phyloP scores from a whole-genome alignment of 768 basidiomycete species.

The Suillus discolor region DNA sequence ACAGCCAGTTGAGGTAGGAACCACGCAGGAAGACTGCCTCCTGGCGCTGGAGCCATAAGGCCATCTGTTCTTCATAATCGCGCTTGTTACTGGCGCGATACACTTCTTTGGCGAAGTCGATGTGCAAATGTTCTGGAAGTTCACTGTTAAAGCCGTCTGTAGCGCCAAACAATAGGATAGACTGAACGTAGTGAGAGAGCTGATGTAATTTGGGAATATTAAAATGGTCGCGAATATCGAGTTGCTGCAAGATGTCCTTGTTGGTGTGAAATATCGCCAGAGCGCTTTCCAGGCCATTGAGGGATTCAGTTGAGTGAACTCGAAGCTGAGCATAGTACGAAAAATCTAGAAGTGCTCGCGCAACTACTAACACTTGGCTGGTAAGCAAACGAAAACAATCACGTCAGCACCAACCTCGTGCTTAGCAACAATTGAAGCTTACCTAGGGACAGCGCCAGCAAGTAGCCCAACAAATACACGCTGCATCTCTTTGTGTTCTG shows the following conservation, averaged over 20 bases:
- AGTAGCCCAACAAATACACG: constrained; percentile 37
- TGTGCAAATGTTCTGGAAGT: too few relatives aligned
- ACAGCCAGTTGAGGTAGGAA: too few relatives aligned
- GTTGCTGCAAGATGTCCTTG: constrained; percentile 30
- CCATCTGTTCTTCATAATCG: too few relatives aligned
- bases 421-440: background rate
- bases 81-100: too few relatives aligned
- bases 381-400: background rate
- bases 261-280: constrained; percentile 29
- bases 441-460: constrained; percentile 20
- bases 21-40: too few relatives aligned
- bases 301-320: constrained; percentile 28
- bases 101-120: too few relatives aligned
- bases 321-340: constrained; percentile 34
- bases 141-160: too few relatives aligned
- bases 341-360: constrained; percentile 36
- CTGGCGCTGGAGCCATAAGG: too few relatives aligned
- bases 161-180: too few relatives aligned
- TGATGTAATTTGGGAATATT: too few relatives aligned
- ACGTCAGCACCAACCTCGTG: background rate
- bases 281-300: constrained; percentile 25
- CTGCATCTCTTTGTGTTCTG: constrained; percentile 42
- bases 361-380: constrained; percentile 21
- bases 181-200: too few relatives aligned
- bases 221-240: too few relatives aligned